These are phyloP conservation scores for Saposhnikovia divaricata DNA, from an alignment of 129 eudicot species.

Conservation along the genomic window DNA sequence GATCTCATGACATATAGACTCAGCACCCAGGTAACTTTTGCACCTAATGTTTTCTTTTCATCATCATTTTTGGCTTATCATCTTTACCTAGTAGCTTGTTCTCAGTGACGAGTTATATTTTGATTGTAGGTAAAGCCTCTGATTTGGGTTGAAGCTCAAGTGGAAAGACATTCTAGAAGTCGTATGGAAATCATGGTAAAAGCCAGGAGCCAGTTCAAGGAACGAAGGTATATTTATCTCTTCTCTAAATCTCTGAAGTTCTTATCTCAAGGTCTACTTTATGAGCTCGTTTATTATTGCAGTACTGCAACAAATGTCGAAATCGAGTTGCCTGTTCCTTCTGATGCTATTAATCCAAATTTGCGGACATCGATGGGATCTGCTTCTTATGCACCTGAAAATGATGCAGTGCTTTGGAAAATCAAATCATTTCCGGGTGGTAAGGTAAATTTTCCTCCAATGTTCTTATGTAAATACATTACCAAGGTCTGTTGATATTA, in stretches of 20 bases:
- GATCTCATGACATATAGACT: conserved; percentile 99
- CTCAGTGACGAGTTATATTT: conserved; percentile 5
- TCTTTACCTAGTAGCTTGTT: neutral
- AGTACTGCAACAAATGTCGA: conserved; percentile 99
- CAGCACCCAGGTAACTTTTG: conserved; percentile 71
- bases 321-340: conserved; percentile 86
- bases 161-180: conserved; percentile 94
- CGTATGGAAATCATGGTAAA: conserved; percentile 88
- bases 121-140: conserved; percentile 83
- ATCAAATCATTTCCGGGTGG: conserved; percentile 99
- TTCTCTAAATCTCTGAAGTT: neutral
- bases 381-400: conserved; percentile 93
- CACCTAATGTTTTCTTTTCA: neutral
- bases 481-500: neutral
- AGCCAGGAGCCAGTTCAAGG: conserved; percentile 98
- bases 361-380: conserved; percentile 97
- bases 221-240: conserved; percentile 59
- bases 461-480: neutral
- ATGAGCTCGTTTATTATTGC: conserved; percentile 20
- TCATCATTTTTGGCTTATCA: neutral
- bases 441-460: conserved; percentile 42
- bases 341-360: conserved; percentile 90
- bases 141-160: conserved; percentile 99
- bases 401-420: conserved; percentile 87
- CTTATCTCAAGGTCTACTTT: neutral